A percentile compares a stretch with the other conserved stretches of the same genome.
Conservation (phyloP, 257 asterid genomes). For the Solanum pennellii region DNA sequence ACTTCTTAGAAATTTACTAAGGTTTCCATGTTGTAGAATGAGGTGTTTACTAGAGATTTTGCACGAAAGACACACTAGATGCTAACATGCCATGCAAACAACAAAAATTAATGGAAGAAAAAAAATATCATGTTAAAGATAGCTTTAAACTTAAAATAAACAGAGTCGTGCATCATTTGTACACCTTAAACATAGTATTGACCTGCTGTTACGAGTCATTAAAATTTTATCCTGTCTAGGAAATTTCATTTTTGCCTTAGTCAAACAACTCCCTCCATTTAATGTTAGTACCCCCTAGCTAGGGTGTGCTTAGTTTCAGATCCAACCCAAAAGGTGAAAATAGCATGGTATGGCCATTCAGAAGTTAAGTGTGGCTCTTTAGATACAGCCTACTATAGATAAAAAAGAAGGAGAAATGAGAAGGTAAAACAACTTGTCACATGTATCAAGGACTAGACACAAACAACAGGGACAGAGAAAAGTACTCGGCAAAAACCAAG, state of each 20-base stretch:
- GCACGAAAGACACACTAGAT: neutral
- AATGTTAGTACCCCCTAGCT: neutral
- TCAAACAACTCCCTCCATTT: neutral
- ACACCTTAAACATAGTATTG: neutral
- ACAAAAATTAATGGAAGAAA: neutral
- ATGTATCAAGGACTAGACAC: neutral
- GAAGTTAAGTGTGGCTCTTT: neutral
- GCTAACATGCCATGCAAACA: neutral
- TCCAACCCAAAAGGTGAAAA: neutral
- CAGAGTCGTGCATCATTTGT: neutral
- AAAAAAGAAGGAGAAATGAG: neutral
- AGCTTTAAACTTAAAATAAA: neutral
- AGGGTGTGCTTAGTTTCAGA: neutral
- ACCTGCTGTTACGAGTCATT: neutral
- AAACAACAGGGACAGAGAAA: neutral
- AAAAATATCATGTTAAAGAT: neutral
- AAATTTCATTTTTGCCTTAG: neutral
- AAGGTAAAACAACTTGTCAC: neutral
- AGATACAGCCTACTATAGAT: neutral
- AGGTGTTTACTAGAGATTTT: neutral
- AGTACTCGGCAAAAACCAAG: neutral
- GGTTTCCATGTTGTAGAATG: neutral
- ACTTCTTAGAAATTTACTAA: neutral
- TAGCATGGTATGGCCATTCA: neutral
- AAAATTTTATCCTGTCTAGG: neutral